Base-by-base conservation (phyloP, 192 early-diverging fungal genomes). In the Globomyces pollinis-pini region DNA sequence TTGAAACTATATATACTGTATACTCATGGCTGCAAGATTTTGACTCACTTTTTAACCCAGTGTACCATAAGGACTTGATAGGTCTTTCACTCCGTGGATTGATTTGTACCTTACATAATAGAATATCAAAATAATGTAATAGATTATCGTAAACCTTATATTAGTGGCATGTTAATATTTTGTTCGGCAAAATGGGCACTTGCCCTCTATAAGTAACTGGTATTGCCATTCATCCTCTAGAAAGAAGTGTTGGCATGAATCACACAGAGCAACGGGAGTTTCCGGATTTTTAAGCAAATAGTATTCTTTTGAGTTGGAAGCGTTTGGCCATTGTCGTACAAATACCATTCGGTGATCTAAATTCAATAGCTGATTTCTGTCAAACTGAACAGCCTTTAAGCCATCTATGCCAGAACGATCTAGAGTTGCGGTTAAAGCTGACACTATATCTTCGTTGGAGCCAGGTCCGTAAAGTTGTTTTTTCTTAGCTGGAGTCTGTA, bases 161-260 rank as follows among this genome's bases (percentile, higher is more conserved):
- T 1, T 49, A 28, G 47, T 30, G 11, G 16, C 11, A 8, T 16
- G 7, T 24, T 8, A 55, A 55, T 55, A 23, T 35, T 55, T 55
- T 2, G 32, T 21, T 4, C 66, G 36, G 59, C 79, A 81, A 49
- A 81, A 81, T 18, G 73, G 62, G 50, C 79, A 81, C 2, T 56
- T 33, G 24, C 75, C 74, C 20, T 75, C 50, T 20, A 64, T 49
- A 12, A 81, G 42, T 29, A 72, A 47, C 45, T 76, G 70, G 57
- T 72, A 77, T 23, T 64, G 61, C 76, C 77, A 81, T 57, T 81
- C 79, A 42, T 79, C 77, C 32, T 74, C 70, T 43, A 73, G 51
- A 42, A 81, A 79, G 51, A 81, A 81, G 33, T 71, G 67, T 54
- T 64, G 58, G 50, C 79, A 81, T 4, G 29, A 28, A 11, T 62